phyloP scores from a whole-genome alignment of 345 rosid genomes.

The Populus pruinosa region DNA sequence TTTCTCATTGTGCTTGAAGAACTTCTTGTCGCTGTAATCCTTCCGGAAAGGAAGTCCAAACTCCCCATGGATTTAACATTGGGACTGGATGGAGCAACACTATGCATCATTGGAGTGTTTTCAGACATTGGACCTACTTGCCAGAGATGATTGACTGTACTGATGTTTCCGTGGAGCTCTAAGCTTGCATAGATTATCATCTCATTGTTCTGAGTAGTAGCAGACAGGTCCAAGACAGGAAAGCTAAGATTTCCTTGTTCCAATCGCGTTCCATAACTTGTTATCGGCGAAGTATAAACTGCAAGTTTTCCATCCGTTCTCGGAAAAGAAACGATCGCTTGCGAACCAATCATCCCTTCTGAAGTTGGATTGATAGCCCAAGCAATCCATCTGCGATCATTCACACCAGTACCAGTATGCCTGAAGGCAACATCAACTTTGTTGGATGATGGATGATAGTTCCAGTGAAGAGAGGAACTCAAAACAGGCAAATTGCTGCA shows the following conservation, averaged over 20 bases:
- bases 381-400: not conserved
- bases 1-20: not conserved
- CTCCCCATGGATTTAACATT: not conserved
- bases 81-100: not conserved
- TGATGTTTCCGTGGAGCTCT: not conserved
- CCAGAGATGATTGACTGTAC: not conserved
- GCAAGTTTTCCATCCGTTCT: not conserved
- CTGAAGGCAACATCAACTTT: not conserved
- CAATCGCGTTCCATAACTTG: not conserved
- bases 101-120: not conserved
- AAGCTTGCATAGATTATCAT: not conserved
- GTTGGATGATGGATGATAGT: not conserved
- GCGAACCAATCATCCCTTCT: slow-evolving; percentile 1
- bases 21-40: not conserved
- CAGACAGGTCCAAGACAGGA: not conserved
- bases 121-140: not conserved
- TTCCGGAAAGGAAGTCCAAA: slow-evolving; percentile 3
- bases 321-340: not conserved
- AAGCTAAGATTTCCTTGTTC: not conserved
- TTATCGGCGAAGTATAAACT: not conserved
- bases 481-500: slow-evolving; percentile 1
- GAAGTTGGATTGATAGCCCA: slow-evolving; percentile 1
- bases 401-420: not conserved
- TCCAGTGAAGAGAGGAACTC: not conserved
- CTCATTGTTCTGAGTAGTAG: not conserved